These are phyloP conservation scores for Tulasnella sp. DNA, from an alignment of 768 basidiomycete species.

Conservation along the genomic window DNA sequence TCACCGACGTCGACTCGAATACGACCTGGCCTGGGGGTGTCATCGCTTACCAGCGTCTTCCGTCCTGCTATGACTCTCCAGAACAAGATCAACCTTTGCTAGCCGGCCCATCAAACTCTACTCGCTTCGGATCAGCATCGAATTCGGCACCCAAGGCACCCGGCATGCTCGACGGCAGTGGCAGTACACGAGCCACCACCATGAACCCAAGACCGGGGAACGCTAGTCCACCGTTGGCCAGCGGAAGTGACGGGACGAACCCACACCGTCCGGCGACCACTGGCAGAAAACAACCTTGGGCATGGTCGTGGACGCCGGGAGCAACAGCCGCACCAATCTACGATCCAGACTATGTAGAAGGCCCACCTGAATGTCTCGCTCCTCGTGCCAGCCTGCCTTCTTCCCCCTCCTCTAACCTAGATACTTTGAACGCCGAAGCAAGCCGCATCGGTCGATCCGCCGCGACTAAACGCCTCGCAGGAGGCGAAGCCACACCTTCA, in stretches of 20 bases:
- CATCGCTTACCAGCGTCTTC: not conserved
- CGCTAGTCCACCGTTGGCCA: not conserved
- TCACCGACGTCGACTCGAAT: not conserved
- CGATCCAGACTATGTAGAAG: not conserved
- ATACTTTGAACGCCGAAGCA: not conserved
- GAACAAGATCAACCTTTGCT: not conserved
- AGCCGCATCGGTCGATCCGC: not conserved
- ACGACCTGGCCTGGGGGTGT: not conserved
- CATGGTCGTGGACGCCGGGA: not conserved
- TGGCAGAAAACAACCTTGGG: not conserved
- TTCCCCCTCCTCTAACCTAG: not conserved
- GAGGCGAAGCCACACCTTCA: not conserved
- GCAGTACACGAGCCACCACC: not conserved
- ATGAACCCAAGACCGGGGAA: not conserved
- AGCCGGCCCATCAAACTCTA: not conserved
- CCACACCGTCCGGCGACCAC: not conserved
- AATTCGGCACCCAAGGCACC: not conserved
- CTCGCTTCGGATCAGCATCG: not conserved
- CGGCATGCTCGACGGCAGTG: too few relatives aligned
- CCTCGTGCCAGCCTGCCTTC: not conserved
- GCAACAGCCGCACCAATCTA: not conserved
- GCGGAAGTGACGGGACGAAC: not conserved
- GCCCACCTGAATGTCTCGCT: not conserved
- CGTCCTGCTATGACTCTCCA: not conserved
- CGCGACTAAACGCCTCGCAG: not conserved